Evolutionary conservation across 1,284 basidiomycete species (phyloP).

Genomic region (Boletus holoroseus): DNA sequence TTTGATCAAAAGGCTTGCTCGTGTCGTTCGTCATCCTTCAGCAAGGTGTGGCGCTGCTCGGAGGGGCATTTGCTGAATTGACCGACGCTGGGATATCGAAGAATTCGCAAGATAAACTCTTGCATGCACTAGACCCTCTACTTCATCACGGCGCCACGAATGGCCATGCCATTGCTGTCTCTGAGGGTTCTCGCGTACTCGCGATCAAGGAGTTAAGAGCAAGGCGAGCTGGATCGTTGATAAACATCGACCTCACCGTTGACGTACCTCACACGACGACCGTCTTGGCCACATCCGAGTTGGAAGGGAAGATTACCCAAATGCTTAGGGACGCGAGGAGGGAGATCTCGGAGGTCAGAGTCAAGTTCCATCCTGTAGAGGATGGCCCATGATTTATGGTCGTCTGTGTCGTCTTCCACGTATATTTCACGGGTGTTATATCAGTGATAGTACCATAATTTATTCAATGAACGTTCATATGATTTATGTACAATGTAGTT

Average conservation of each 20-base stretch:
- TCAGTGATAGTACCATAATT: not conserved
- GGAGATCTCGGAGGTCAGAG: slow-evolving; percentile 76
- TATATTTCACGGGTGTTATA: slow-evolving; percentile 1
- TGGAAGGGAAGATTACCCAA: slow-evolving; percentile 61
- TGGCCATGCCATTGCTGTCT: not conserved
- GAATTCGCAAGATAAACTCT: slow-evolving; percentile 49
- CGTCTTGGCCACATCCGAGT: slow-evolving; percentile 49
- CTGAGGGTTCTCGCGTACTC: slow-evolving; percentile 34
- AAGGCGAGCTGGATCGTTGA: slow-evolving; percentile 68
- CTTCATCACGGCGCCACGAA: slow-evolving; percentile 32
- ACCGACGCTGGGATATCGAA: slow-evolving; percentile 79
- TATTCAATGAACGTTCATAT: not conserved
- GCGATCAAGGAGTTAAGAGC: slow-evolving; percentile 66
- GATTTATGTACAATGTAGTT: no score
- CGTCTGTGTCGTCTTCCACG: not conserved
- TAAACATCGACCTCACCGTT: slow-evolving; percentile 71
- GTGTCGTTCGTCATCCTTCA: slow-evolving; percentile 87
- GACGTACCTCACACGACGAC: slow-evolving; percentile 59
- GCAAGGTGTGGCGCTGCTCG: slow-evolving; percentile 73
- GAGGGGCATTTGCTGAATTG: slow-evolving; percentile 75
- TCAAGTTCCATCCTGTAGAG: slow-evolving; percentile 59
- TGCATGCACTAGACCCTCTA: slow-evolving; percentile 51
- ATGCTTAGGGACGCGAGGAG: slow-evolving; percentile 57
- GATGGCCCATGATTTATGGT: slow-evolving; percentile 6
- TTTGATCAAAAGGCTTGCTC: slow-evolving; percentile 54